These are phyloP conservation scores for Mycena pura DNA, from an alignment of 768 basidiomycete genomes.

Conservation along the genomic window DNA sequence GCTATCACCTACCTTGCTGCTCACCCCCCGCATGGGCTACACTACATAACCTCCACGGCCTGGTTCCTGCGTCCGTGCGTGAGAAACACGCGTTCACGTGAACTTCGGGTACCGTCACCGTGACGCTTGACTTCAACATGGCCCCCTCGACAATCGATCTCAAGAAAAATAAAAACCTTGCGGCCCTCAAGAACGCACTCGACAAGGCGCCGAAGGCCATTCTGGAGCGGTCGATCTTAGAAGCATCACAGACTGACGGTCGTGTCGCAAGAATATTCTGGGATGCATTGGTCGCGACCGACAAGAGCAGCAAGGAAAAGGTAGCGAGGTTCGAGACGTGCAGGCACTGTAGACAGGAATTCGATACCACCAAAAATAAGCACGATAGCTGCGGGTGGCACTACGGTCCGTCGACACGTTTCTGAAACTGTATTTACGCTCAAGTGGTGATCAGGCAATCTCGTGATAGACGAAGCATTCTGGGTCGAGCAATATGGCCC, in stretches of 20 bases:
- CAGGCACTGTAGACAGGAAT: not conserved
- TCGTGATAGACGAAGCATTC: not conserved
- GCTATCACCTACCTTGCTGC: too few species aligned
- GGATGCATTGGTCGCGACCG: not conserved
- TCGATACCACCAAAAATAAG: not conserved
- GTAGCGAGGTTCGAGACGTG: constrained; percentile 4
- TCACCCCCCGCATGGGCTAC: too few species aligned
- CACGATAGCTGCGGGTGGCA: constrained; percentile 8
- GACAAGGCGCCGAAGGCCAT: not conserved
- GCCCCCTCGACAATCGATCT: not conserved
- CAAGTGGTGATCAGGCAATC: not conserved
- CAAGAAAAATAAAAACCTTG: not conserved
- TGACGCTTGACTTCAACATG: too few species aligned
- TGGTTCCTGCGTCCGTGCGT: too few species aligned
- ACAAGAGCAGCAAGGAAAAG: not conserved
- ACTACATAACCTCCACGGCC: too few species aligned
- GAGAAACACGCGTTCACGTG: too few species aligned
- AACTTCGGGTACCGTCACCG: too few species aligned
- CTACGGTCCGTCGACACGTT: not conserved
- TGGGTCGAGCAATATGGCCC: constrained; percentile 6
- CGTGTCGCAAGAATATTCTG: constrained; percentile 15
- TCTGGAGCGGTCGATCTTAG: constrained; percentile 1
- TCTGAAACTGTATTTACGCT: not conserved
- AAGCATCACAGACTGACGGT: not conserved
- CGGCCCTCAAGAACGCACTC: not conserved